Base-by-base conservation (phyloP, 2,329 filamentous ascomycete species). In the Diaporthe vexans region DNA sequence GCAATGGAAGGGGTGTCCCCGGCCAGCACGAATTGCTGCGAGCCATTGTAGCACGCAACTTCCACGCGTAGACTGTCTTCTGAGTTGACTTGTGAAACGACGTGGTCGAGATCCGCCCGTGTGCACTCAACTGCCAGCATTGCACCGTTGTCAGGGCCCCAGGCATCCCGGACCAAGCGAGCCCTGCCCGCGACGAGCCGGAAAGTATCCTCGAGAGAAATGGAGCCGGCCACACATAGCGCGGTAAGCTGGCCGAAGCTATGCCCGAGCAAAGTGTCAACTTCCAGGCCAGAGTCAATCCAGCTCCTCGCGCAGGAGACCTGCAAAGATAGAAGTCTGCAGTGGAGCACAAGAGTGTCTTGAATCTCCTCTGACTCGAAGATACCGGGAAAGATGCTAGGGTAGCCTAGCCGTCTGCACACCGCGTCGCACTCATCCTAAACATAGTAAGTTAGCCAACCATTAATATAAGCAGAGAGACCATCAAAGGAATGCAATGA, bases 161-260 rank as follows among this genome's bases (percentile, higher is more conserved):
- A 85, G 2, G 72, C 54, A 2, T 80, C 76, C 1, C 78, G 70
- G 21, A 85, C 81, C 0, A 84, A 58, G 0, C 58, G 33, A 3
- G 84, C 83, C 8, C 84, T 78, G 0, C 76, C 78, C 0, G 78
- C 72, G 8, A 85, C 77, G 1, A 85, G 72, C 1, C 73, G 75
- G 7, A 84, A 43, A 0, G 77, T 77, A 54, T 84, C 82, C 6
- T 70, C 10, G 0, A 83, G 76, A 11, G 78, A 80, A 15, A 84
- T 63, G 0, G 76, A 75, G 0, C 81, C 81, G 2, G 82, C 79
- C 1, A 83, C 74, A 54, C 81, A 80, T 4, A 84, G 72, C 3
- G 82, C 82, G 0, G 81, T 82, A 1, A 84, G 71, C 71, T 84
- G 79, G 11, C 83, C 83, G 71, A 85, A 80, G 76, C 82, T 83